A percentile compares a stretch with the other conserved stretches of the same genome.
phyloP scores from a whole-genome alignment of 2,329 filamentous ascomycete genomes.

The Aspergillus tubingensis region DNA sequence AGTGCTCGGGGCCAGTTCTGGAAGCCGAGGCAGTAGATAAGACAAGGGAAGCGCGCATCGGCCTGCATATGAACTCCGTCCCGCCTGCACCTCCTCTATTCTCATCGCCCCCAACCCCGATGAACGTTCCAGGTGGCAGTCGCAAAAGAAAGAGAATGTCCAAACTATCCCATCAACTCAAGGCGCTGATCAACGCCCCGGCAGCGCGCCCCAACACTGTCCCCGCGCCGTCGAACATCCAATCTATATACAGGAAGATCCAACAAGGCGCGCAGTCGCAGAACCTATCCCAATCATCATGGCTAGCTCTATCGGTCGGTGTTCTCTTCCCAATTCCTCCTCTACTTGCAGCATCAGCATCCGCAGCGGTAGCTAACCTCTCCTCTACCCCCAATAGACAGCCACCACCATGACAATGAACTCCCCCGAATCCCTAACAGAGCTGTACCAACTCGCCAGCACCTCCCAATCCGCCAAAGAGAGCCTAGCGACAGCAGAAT shows the following conservation, averaged over 20 bases:
- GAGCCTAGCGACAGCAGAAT: constrained; percentile 37
- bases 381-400: constrained; percentile 55
- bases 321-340: background rate
- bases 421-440: constrained; percentile 71
- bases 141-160: constrained; percentile 56
- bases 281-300: constrained; percentile 64
- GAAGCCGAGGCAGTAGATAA: background rate
- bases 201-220: constrained; percentile 66
- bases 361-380: background rate
- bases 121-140: background rate
- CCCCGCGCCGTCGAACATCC: constrained; percentile 64
- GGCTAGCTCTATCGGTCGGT: constrained; percentile 66
- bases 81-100: background rate
- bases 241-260: constrained; percentile 65
- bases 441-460: constrained; percentile 57
- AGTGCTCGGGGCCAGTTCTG: background rate
- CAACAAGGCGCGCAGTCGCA: constrained; percentile 63
- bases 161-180: constrained; percentile 70
- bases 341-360: too few species aligned
- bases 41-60: background rate
- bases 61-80: background rate
- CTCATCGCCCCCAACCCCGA: background rate
- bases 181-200: constrained; percentile 71
- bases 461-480: constrained; percentile 28
- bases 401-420: constrained; percentile 85